phyloP scores from a whole-genome alignment of 1,139 yeast species.

The Blastobotrys petasosporus region DNA sequence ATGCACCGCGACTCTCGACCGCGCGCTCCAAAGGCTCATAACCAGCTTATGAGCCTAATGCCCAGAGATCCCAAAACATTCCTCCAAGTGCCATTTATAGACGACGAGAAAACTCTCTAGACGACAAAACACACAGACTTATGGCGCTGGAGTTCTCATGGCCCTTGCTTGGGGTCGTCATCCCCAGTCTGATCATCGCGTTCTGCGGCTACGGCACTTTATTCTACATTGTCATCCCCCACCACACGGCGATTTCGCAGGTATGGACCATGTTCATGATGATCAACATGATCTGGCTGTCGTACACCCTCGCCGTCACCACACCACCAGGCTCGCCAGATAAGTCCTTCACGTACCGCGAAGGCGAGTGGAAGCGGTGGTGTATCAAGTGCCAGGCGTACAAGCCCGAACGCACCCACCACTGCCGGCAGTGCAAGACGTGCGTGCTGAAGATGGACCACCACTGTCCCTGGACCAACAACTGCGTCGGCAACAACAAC shows the following conservation, averaged over 20 bases:
- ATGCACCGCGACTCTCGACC: not conserved
- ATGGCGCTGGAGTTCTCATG: constrained; percentile 29
- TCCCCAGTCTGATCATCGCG: constrained; percentile 61
- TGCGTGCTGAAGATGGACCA: constrained; percentile 82
- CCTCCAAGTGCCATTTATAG: not conserved
- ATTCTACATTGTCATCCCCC: constrained; percentile 45
- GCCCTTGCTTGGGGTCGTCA: constrained; percentile 33
- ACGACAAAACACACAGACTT: not conserved
- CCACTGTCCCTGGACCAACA: constrained; percentile 83
- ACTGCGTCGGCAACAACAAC: constrained; percentile 75
- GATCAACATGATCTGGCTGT: constrained; percentile 57
- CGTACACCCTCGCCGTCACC: constrained; percentile 55
- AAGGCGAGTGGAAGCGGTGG: constrained; percentile 50
- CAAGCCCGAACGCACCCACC: constrained; percentile 78
- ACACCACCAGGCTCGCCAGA: constrained; percentile 59
- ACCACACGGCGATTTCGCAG: constrained; percentile 37
- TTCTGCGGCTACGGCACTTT: constrained; percentile 62
- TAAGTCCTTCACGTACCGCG: constrained; percentile 34
- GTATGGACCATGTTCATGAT: constrained; percentile 45
- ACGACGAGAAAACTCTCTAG: too few species aligned
- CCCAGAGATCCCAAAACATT: not conserved
- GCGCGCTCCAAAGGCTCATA: too few species aligned
- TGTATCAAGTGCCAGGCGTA: constrained; percentile 58
- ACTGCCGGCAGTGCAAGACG: constrained; percentile 48
- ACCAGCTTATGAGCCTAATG: not conserved